phyloP scores from a whole-genome alignment of 2,329 filamentous ascomycete species.

The Penicillium sp. region DNA sequence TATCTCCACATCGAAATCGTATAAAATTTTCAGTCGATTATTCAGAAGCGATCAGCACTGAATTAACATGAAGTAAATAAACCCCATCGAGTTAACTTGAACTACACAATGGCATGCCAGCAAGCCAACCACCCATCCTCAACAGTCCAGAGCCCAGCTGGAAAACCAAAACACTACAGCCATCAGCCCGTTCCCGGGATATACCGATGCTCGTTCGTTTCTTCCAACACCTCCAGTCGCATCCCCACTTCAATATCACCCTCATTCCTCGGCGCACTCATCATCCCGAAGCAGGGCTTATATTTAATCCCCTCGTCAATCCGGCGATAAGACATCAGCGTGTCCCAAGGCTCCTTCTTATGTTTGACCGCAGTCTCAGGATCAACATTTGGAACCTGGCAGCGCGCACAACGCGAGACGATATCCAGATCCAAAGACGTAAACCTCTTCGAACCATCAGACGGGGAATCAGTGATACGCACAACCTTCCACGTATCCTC shows the following conservation, averaged over 20 bases:
- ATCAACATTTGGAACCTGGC: constrained; percentile 60
- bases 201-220: constrained; percentile 54
- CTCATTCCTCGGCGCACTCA: constrained; percentile 54
- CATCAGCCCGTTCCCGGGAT: no score
- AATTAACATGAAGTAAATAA: neutral
- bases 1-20: no score
- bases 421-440: constrained; percentile 49
- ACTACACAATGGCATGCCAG: neutral
- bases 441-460: constrained; percentile 2
- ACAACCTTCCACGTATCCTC: constrained; percentile 61
- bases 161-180: no score
- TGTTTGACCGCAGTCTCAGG: constrained; percentile 57
- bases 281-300: constrained; percentile 63
- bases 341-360: constrained; percentile 56
- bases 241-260: constrained; percentile 54
- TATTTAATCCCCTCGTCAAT: constrained; percentile 57
- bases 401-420: constrained; percentile 54
- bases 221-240: constrained; percentile 52
- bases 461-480: constrained; percentile 23
- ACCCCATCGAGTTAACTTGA: no score
- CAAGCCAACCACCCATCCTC: neutral
- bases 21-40: no score
- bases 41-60: neutral
- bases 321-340: constrained; percentile 55
- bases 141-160: no score